phyloP scores from a whole-genome alignment of 2,329 filamentous ascomycete genomes.

The Trichophyton simii region DNA sequence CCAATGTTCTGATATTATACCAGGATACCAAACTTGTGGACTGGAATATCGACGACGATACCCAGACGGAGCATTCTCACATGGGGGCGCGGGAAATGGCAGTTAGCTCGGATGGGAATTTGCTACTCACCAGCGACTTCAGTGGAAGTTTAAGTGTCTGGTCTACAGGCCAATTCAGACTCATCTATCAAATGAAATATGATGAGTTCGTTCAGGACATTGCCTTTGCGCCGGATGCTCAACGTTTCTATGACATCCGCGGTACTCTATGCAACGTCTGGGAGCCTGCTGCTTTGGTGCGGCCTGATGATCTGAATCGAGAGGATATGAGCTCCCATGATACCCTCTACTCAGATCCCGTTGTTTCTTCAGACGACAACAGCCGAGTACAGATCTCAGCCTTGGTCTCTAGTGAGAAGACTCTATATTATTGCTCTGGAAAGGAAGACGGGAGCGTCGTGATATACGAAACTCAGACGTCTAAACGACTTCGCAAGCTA shows the following conservation, averaged over 20 bases:
- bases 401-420: background rate
- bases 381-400: background rate
- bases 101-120: slow-evolving; percentile 16
- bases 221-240: slow-evolving; percentile 17
- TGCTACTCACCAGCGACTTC: slow-evolving; percentile 15
- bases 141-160: too few species aligned
- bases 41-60: slow-evolving; percentile 8
- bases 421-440: slow-evolving; percentile 15
- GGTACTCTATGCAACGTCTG: slow-evolving; percentile 19
- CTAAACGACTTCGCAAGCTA: slow-evolving; percentile 6
- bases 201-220: slow-evolving; percentile 13
- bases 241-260: slow-evolving; percentile 21
- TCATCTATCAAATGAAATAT: background rate
- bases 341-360: too few species aligned
- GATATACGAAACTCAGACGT: slow-evolving; percentile 10
- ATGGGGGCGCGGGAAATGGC: slow-evolving; percentile 15
- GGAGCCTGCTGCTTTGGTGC: slow-evolving; percentile 20
- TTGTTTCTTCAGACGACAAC: too few species aligned
- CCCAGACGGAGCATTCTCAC: slow-evolving; percentile 9
- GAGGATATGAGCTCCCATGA: too few species aligned
- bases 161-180: too few species aligned
- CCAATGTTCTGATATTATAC: slow-evolving; percentile 8
- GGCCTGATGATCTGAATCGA: slow-evolving; percentile 9
- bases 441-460: slow-evolving; percentile 16
- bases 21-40: slow-evolving; percentile 8